Evolutionary conservation across 192 early-diverging fungal genomes (phyloP), one percentile per base, ranked within the genome.

Genomic region (Coemansia sp.): DNA sequence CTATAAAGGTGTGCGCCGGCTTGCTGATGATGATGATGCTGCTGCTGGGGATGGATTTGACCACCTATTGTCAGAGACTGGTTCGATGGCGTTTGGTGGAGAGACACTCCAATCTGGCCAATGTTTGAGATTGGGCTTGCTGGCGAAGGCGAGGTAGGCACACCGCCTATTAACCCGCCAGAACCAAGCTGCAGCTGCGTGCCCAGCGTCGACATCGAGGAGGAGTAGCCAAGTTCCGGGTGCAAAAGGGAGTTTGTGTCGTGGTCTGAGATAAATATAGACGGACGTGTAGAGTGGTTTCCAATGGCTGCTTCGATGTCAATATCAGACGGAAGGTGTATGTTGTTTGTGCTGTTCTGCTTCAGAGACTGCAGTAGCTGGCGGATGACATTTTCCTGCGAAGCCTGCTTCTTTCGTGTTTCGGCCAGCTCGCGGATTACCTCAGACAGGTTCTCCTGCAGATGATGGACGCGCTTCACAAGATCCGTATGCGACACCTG

Each of bases 401-500:
- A 64, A 4, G 67, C 71, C 70, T 90, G 89, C 67, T 87, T 89
- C 60, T 85, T 82, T 36, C 86, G 86, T 1, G 85, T 88, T 55
- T 92, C 90, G 22, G 80, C 70, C 48, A 95, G 75, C 64, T 93
- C 90, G 30, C 90, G 83, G 10, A 85, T 77, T 19, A 94, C 85
- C 57, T 90, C 85, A 14, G 74, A 65, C 62, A 90, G 88, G 56
- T 87, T 87, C 52, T 89, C 88, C 64, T 92, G 88, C 13, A 95
- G 74, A 27, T 86, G 84, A 22, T 84, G 79, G 52, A 93, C 74
- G 57, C 91, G 87, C 74, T 89, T 87, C 36, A 86, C 72, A 50
- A 93, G 82, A 45, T 91, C 89, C 19, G 83, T 82, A 66, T 93
- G 92, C 10, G 86, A 81, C 15, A 87, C 83, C 74, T 92, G 89